A percentile compares a stretch with the other conserved stretches of the same genome.
phyloP scores from a whole-genome alignment of 176 grass and related monocot species.

The Areca catechu region DNA sequence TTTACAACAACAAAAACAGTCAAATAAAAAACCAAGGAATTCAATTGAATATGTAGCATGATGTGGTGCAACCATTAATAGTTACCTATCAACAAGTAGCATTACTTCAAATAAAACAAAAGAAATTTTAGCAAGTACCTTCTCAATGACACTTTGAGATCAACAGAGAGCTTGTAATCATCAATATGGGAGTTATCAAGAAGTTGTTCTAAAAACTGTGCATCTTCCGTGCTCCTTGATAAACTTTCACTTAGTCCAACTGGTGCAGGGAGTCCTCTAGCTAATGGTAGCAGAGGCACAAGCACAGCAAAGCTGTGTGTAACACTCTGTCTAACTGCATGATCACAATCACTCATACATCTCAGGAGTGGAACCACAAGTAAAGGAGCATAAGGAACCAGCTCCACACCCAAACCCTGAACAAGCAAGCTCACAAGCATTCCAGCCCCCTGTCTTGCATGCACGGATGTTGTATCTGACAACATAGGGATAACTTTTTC shows the following conservation, averaged over 20 bases:
- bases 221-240: slow-evolving; percentile 79
- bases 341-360: slow-evolving; percentile 94
- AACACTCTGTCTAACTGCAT: slow-evolving; percentile 83
- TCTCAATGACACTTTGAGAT: slow-evolving; percentile 82
- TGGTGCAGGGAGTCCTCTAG: slow-evolving; percentile 58
- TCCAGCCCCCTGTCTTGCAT: slow-evolving; percentile 93
- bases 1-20: no score
- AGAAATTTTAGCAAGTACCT: slow-evolving; percentile 25
- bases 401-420: slow-evolving; percentile 74
- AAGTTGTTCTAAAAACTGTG: slow-evolving; percentile 86
- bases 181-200: slow-evolving; percentile 97
- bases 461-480: slow-evolving; percentile 74
- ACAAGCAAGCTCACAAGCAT: slow-evolving; percentile 98
- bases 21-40: no score
- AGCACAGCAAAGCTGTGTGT: slow-evolving; percentile 97
- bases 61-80: no score
- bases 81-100: no score
- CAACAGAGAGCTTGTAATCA: slow-evolving; percentile 80
- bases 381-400: slow-evolving; percentile 92
- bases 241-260: slow-evolving; percentile 66
- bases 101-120: no score
- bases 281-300: slow-evolving; percentile 86
- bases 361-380: slow-evolving; percentile 92
- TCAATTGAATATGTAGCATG: no score
- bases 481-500: slow-evolving; percentile 91